These are phyloP conservation scores for Ceratocystis huliohia DNA, from an alignment of 2,329 filamentous ascomycete species.

Conservation along the genomic window DNA sequence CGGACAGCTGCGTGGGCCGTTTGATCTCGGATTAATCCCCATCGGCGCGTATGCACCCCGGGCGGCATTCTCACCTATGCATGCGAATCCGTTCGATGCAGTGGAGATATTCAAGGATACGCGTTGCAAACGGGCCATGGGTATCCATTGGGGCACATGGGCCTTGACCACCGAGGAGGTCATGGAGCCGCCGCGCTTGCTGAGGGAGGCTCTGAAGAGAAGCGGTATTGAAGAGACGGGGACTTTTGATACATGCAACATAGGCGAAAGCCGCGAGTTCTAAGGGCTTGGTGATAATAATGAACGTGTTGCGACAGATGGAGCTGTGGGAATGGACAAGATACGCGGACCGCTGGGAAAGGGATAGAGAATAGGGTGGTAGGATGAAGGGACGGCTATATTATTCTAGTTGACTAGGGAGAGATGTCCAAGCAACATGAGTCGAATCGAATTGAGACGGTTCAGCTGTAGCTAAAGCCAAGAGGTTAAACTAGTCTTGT, in stretches of 20 bases:
- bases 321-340: too few relatives aligned
- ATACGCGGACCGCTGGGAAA: too few relatives aligned
- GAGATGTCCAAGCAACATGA: too few relatives aligned
- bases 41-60: constrained; percentile 80
- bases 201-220: constrained; percentile 58
- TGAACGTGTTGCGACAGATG: too few relatives aligned
- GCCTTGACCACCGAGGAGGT: constrained; percentile 75
- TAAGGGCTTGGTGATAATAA: constrained; percentile 25
- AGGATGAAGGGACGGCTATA: too few relatives aligned
- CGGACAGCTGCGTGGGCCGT: constrained; percentile 65
- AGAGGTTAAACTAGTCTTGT: neutral
- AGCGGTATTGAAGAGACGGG: constrained; percentile 57
- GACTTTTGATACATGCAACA: constrained; percentile 68
- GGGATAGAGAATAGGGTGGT: too few relatives aligned
- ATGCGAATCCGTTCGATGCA: constrained; percentile 74
- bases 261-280: constrained; percentile 73
- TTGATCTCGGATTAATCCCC: constrained; percentile 82
- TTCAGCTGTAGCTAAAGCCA: neutral
- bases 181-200: constrained; percentile 61
- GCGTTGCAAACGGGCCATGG: constrained; percentile 62
- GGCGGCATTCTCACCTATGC: constrained; percentile 62
- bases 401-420: too few relatives aligned
- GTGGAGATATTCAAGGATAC: constrained; percentile 86
- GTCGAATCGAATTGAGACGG: neutral
- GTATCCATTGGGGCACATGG: constrained; percentile 91